A percentile compares a stretch with the other conserved stretches of the same genome.
These are phyloP conservation scores for Limonium bicolor DNA, from an alignment of 148 eudicot genomes.

Conservation along the genomic window DNA sequence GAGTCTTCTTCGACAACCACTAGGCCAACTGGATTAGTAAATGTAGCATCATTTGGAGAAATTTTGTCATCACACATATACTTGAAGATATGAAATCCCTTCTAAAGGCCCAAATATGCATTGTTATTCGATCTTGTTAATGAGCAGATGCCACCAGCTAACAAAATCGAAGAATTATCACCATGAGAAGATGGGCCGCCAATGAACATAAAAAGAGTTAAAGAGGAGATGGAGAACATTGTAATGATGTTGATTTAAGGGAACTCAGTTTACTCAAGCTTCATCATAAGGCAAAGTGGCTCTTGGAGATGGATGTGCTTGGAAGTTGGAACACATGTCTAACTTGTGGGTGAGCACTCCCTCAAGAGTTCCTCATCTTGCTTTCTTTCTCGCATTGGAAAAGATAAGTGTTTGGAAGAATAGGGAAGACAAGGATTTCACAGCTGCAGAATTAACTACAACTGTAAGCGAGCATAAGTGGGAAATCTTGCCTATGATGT, in stretches of 20 bases:
- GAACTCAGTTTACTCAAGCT: conserved; percentile 25
- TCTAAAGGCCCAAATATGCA: conserved; percentile 23
- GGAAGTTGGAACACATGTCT: conserved; percentile 57
- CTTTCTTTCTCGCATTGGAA: conserved; percentile 21
- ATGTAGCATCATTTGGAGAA: conserved; percentile 79
- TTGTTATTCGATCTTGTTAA: background rate
- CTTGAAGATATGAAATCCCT: conserved; percentile 69
- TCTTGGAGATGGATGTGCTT: conserved; percentile 28
- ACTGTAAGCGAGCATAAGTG: conserved; percentile 2
- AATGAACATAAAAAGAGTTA: conserved; percentile 62
- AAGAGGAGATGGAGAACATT: conserved; percentile 58
- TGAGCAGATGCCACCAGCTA: background rate
- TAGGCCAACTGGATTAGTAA: conserved; percentile 75
- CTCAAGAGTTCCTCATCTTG: conserved; percentile 32
- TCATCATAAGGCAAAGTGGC: conserved; percentile 46
- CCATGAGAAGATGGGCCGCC: background rate
- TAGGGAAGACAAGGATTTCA: background rate
- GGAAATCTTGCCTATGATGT: background rate
- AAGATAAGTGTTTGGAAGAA: conserved; percentile 1
- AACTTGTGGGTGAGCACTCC: conserved; percentile 29
- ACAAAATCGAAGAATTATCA: background rate
- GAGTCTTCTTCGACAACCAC: conserved; percentile 74
- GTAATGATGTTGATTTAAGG: conserved; percentile 34
- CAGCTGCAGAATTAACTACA: background rate
- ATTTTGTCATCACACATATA: conserved; percentile 50